These are phyloP conservation scores for Eucalyptus melliodora DNA, from an alignment of 345 rosid species.

Conservation along the genomic window DNA sequence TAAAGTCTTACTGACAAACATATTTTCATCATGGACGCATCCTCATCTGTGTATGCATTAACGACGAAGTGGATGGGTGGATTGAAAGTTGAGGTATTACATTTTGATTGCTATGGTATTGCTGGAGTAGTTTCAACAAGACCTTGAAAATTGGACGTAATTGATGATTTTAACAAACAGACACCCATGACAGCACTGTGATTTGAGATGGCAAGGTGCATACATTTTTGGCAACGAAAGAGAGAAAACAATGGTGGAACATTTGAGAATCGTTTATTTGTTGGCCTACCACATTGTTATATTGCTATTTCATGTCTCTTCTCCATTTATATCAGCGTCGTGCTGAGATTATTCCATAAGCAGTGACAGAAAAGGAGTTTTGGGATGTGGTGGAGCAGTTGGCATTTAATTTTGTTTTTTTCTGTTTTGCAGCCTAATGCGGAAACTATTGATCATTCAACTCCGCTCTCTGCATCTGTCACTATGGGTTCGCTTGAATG, in stretches of 20 bases:
- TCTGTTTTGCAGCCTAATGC: slow-evolving; percentile 62
- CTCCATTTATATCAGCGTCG: neutral
- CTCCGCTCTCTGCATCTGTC: slow-evolving; percentile 73
- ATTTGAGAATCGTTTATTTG: neutral
- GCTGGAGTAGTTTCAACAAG: neutral
- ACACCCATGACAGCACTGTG: neutral
- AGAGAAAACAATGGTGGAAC: neutral
- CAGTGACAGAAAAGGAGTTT: neutral
- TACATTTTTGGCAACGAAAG: neutral
- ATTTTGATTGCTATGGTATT: neutral
- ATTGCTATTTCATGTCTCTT: neutral
- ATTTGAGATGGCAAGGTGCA: neutral
- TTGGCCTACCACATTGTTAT: neutral
- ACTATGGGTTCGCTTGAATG: slow-evolving; percentile 72
- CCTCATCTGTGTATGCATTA: neutral
- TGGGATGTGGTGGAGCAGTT: neutral
- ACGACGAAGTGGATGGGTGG: neutral
- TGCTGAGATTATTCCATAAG: neutral
- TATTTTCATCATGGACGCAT: neutral
- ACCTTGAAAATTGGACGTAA: neutral
- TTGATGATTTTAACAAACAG: neutral
- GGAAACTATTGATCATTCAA: slow-evolving; percentile 68
- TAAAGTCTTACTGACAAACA: neutral
- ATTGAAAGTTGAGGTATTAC: neutral
- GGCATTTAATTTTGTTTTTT: neutral